A percentile compares a stretch with the other conserved stretches of the same genome.
Evolutionary conservation across 2,329 filamentous ascomycete genomes (phyloP).

Genomic region (Aureobasidium sp.): DNA sequence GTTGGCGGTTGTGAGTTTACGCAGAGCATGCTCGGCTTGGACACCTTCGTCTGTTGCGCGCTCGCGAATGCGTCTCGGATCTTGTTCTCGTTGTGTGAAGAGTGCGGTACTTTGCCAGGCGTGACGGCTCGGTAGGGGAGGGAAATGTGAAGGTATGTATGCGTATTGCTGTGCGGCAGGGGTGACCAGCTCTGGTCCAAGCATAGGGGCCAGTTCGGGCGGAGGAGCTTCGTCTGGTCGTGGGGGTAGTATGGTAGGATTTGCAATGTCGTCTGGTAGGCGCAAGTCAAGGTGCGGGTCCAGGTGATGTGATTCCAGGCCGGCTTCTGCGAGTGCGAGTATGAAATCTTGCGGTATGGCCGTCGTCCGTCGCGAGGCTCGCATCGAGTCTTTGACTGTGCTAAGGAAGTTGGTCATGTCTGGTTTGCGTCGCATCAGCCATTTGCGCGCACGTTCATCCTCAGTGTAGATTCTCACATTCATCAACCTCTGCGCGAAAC

Average conservation of each 20-base stretch:
- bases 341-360: slow-evolving; percentile 54
- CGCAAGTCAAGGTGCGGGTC: slow-evolving; percentile 31
- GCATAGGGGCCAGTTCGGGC: slow-evolving; percentile 38
- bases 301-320: slow-evolving; percentile 19
- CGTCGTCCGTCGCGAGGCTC: slow-evolving; percentile 44
- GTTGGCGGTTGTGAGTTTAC: slow-evolving; percentile 45
- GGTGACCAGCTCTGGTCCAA: slow-evolving; percentile 44
- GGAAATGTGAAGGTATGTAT: slow-evolving; percentile 54
- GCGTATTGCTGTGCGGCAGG: slow-evolving; percentile 36
- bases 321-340: slow-evolving; percentile 35
- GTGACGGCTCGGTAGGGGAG: slow-evolving; percentile 54
- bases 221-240: slow-evolving; percentile 32
- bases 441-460: slow-evolving; percentile 32
- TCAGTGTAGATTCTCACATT: slow-evolving; percentile 27
- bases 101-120: slow-evolving; percentile 55
- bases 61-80: slow-evolving; percentile 51
- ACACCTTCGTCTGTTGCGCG: slow-evolving; percentile 57
- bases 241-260: slow-evolving; percentile 33
- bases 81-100: slow-evolving; percentile 49
- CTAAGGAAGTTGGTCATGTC: slow-evolving; percentile 47
- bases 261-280: slow-evolving; percentile 25
- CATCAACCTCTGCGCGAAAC: slow-evolving; percentile 47
- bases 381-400: slow-evolving; percentile 50
- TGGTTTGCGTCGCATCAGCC: slow-evolving; percentile 19
- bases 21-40: slow-evolving; percentile 55